Percentiles rank a stretch among this genome's conserved stretches.
Evolutionary conservation across 495 filamentous ascomycete genomes (phyloP).

Genomic region (Polyplosphaeria fusca): DNA sequence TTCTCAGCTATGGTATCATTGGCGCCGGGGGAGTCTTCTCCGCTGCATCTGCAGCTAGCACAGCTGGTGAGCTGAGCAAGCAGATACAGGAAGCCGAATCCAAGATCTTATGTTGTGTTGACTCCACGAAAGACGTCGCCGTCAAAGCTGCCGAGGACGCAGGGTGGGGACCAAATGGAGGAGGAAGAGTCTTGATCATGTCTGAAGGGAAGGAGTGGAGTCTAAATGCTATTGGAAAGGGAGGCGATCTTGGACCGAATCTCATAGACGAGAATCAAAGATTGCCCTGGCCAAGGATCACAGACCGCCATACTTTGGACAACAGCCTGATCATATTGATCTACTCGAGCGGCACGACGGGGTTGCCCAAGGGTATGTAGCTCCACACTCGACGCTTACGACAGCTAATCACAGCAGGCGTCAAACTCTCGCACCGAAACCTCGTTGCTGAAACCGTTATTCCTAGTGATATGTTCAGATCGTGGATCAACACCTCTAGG

Average conservation of each 20-base stretch:
- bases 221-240: constrained; percentile 3
- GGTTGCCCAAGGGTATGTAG: constrained; percentile 37
- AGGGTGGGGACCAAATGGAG: constrained; percentile 25
- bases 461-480: constrained; percentile 31
- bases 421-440: constrained; percentile 40
- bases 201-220: constrained; percentile 20
- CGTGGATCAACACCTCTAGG: constrained; percentile 24
- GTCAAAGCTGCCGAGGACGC: constrained; percentile 30
- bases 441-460: constrained; percentile 35
- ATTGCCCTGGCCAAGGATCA: constrained; percentile 46
- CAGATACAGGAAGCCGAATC: constrained; percentile 40
- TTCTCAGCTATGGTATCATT: constrained; percentile 48
- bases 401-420: constrained; percentile 10
- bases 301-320: constrained; percentile 41
- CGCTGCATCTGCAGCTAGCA: constrained; percentile 45
- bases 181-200: constrained; percentile 28
- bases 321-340: constrained; percentile 28
- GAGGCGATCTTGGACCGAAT: constrained; percentile 9
- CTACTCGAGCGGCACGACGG: constrained; percentile 40
- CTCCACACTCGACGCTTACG: not conserved
- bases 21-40: constrained; percentile 52
- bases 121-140: constrained; percentile 26
- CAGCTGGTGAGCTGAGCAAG: constrained; percentile 42
- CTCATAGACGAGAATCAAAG: constrained; percentile 20
- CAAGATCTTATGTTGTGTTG: constrained; percentile 22